Conservation (phyloP, 2,329 filamentous ascomycete genomes). For the Colletotrichum tropicale region DNA sequence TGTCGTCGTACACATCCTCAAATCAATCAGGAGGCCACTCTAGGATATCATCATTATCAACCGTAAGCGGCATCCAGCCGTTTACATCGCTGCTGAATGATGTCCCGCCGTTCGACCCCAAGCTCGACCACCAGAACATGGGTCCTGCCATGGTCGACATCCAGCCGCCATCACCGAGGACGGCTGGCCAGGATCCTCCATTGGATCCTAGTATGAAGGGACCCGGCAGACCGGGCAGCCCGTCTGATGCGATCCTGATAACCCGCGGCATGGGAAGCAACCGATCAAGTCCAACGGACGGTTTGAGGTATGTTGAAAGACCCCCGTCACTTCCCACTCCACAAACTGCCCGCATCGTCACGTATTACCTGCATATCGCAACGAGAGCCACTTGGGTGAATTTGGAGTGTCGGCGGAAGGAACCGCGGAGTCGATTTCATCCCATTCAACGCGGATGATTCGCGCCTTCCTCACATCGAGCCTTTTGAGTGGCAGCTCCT, state of each 20-base stretch:
- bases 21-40: slow-evolving; percentile 53
- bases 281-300: slow-evolving; percentile 21
- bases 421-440: background rate
- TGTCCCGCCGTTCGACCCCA: slow-evolving; percentile 40
- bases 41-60: slow-evolving; percentile 58
- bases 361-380: too few species aligned
- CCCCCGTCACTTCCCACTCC: background rate
- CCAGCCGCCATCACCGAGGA: slow-evolving; percentile 25
- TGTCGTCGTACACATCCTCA: slow-evolving; percentile 54
- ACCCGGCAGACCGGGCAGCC: slow-evolving; percentile 21
- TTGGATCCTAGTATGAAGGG: slow-evolving; percentile 16
- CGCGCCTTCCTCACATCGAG: background rate
- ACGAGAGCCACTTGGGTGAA: background rate
- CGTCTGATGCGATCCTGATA: slow-evolving; percentile 30
- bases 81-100: slow-evolving; percentile 39
- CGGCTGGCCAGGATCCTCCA: slow-evolving; percentile 2
- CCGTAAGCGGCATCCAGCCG: slow-evolving; percentile 45
- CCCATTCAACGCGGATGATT: background rate
- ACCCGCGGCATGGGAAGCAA: slow-evolving; percentile 21
- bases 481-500: background rate
- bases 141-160: slow-evolving; percentile 23
- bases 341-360: background rate
- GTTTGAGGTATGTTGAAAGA: slow-evolving; percentile 15
- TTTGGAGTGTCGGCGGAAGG: background rate
- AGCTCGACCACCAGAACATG: slow-evolving; percentile 26